Evolutionary conservation across 371 early-diverging fungal species (phyloP).

Genomic region (Zychaea mexicana): DNA sequence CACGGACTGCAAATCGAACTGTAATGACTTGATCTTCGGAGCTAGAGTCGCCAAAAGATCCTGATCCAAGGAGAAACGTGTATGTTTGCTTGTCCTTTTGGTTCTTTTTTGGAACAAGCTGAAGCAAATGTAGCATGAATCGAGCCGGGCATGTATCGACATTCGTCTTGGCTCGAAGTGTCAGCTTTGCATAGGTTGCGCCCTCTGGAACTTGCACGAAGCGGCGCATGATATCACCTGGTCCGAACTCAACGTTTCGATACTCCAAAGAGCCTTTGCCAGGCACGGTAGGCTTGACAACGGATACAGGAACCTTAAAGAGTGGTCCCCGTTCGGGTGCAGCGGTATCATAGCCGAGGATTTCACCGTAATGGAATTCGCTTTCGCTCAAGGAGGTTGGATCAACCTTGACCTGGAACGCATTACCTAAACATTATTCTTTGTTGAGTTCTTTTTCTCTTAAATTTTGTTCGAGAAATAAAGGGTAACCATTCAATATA

Average conservation of each 20-base stretch:
- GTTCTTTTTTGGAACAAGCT: slow-evolving; percentile 75
- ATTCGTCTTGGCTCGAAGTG: slow-evolving; percentile 38
- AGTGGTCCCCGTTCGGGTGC: slow-evolving; percentile 77
- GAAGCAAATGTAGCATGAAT: slow-evolving; percentile 69
- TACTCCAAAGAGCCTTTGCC: slow-evolving; percentile 54
- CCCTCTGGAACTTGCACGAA: slow-evolving; percentile 84
- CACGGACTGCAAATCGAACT: slow-evolving; percentile 68
- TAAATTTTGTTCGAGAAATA: too few species aligned
- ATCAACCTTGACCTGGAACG: slow-evolving; percentile 80
- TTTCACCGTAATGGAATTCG: slow-evolving; percentile 76
- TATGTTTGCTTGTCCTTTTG: slow-evolving; percentile 66
- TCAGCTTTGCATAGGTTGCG: slow-evolving; percentile 71
- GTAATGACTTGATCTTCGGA: slow-evolving; percentile 62
- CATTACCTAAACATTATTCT: slow-evolving; percentile 38
- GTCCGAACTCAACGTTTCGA: slow-evolving; percentile 65
- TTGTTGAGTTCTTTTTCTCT: neutral
- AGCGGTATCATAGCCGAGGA: slow-evolving; percentile 80
- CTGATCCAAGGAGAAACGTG: slow-evolving; percentile 59
- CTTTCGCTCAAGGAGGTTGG: slow-evolving; percentile 79
- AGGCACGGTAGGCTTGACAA: slow-evolving; percentile 77
- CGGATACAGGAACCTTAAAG: slow-evolving; percentile 88
- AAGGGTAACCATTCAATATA: slow-evolving; percentile 1
- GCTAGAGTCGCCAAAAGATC: slow-evolving; percentile 62
- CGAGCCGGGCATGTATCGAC: slow-evolving; percentile 53
- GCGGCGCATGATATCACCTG: slow-evolving; percentile 79